Evolutionary conservation across 2,329 filamentous ascomycete species (phyloP), one percentile per base, ranked within the genome.

Genomic region (Botryotinia convoluta): DNA sequence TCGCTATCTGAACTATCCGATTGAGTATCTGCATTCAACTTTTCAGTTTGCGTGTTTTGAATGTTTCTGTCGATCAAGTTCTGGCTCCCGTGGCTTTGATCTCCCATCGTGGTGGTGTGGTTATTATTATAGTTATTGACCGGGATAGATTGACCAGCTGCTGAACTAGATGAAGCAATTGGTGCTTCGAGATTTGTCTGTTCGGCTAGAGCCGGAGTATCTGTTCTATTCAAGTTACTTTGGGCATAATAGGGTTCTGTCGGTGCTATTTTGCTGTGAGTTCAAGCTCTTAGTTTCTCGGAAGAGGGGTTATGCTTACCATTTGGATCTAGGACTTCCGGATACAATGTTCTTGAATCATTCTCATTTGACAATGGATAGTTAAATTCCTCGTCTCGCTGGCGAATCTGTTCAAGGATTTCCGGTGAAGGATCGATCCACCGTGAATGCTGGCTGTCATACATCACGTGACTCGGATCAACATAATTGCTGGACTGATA

Each of bases 141-240:
- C 10, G 22, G 0, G 0, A 26, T 14, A n/a, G 10, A 14, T n/a
- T n/a, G 10, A 51, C 4, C 22, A n/a, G 22, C 4, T 51, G 26
- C 48, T n/a, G 10, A 12, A 14, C 4, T 1, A 1, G 22, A 51
- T 51, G 22, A 4, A 6, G 10, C 22, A n/a, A 16, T n/a, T 18
- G 42, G 18, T 29, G n/a, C 29, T 35, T 26, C 57, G 18, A 26
- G 3, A 14, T 8, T 42, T 5, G 9, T 16, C 9, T 45, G 9
- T 22, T 32, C 8, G 2, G 20, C 1, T 48, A 12, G 10, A 26
- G 1, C 4, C 3, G 22, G 10, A 14, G 4, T 7, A 16, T 22
- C 32, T 7, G 1, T n/a, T n/a, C 32, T 8, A 14, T 4, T 18
- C 7, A 14, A 35, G 6, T 4, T 6, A 22, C 3, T 16, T 0